These are phyloP conservation scores for Paraphoma chrysanthemicola DNA, from an alignment of 2,329 filamentous ascomycete species.

Conservation along the genomic window DNA sequence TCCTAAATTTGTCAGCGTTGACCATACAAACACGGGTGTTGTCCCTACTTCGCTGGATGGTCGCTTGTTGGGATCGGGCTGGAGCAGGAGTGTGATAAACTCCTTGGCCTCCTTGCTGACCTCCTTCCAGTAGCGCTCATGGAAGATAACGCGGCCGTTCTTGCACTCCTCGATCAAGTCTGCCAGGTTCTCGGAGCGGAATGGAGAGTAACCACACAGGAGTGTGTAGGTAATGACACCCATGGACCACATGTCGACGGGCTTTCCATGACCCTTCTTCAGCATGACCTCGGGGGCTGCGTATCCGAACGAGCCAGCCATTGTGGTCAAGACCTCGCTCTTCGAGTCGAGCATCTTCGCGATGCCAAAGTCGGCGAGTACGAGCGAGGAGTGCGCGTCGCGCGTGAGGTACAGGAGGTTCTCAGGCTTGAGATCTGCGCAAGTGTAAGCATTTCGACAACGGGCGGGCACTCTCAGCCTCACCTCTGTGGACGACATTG, in stretches of 20 bases:
- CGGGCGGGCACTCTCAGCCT: constrained; percentile 9
- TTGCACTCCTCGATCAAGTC: constrained; percentile 96
- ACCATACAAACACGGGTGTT: neutral
- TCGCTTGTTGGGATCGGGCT: constrained; percentile 78
- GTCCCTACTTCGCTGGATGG: constrained; percentile 74
- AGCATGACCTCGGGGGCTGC: constrained; percentile 98
- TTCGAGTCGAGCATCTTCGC: constrained; percentile 95
- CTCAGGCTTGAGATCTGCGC: constrained; percentile 90
- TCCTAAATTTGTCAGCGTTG: constrained; percentile 57
- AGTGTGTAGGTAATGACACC: constrained; percentile 98
- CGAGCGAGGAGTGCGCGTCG: constrained; percentile 79
- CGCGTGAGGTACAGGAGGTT: constrained; percentile 92
- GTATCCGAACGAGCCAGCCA: constrained; percentile 98
- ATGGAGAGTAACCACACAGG: constrained; percentile 96
- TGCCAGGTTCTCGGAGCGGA: constrained; percentile 90
- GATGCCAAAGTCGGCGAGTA: constrained; percentile 97
- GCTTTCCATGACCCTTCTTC: constrained; percentile 95
- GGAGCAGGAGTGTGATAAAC: constrained; percentile 84
- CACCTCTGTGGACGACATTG: constrained; percentile 95
- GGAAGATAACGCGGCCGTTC: constrained; percentile 84
- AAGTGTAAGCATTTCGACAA: constrained; percentile 23
- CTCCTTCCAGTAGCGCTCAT: constrained; percentile 98
- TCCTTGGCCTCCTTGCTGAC: constrained; percentile 95
- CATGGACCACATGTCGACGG: constrained; percentile 99
- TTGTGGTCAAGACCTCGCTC: constrained; percentile 91